Percentiles rank a stretch among this genome's conserved stretches.
phyloP scores from a whole-genome alignment of 225 moss, liverwort and hornwort species.

The Takakia lepidozioides region DNA sequence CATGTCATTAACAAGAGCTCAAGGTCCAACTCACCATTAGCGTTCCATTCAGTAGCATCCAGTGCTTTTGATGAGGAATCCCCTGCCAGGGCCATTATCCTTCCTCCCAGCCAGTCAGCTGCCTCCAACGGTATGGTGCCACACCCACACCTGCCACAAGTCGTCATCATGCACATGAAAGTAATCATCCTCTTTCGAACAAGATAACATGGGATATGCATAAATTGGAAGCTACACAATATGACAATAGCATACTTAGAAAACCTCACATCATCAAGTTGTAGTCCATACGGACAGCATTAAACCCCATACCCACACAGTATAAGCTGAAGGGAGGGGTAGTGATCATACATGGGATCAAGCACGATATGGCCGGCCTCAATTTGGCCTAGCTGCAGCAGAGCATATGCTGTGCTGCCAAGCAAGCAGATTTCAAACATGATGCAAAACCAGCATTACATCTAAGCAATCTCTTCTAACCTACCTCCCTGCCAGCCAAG shows the following conservation, averaged over 20 bases:
- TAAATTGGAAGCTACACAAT: no score
- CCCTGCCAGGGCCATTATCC: slow-evolving; percentile 55
- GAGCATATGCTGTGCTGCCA: slow-evolving; percentile 84
- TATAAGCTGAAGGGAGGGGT: not conserved
- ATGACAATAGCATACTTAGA: no score
- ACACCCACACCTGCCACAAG: slow-evolving; percentile 67
- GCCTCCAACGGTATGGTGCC: slow-evolving; percentile 85
- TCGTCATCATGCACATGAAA: no score
- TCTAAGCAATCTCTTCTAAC: no score
- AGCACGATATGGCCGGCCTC: slow-evolving; percentile 66
- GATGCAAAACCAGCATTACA: not conserved
- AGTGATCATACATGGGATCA: slow-evolving; percentile 62
- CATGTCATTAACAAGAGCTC: no score
- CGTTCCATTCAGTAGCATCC: slow-evolving; percentile 49
- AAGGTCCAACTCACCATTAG: slow-evolving; percentile 47
- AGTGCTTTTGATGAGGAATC: slow-evolving; percentile 62
- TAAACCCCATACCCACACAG: no score
- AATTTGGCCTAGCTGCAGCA: slow-evolving; percentile 72
- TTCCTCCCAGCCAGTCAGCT: slow-evolving; percentile 52
- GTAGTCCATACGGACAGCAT: no score
- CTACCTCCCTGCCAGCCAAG: no score
- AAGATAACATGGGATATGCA: no score
- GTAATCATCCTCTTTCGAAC: no score
- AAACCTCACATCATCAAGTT: no score
- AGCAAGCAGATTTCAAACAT: slow-evolving; percentile 15